A percentile compares a stretch with the other conserved stretches of the same genome.
phyloP scores from a whole-genome alignment of 1,284 basidiomycete genomes.

The Austroboletus novae-zelandiae region DNA sequence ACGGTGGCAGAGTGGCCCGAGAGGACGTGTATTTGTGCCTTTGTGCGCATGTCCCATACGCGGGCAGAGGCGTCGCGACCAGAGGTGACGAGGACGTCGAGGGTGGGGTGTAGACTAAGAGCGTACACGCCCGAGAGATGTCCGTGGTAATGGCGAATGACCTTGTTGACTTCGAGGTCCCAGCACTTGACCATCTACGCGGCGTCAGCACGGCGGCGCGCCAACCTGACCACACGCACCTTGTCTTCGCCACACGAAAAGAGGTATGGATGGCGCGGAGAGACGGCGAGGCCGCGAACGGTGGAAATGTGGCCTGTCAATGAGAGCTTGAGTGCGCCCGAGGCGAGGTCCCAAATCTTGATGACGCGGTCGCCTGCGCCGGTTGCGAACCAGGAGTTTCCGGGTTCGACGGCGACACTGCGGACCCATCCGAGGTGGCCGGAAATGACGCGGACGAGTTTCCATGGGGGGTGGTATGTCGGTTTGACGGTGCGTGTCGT shows the following conservation, averaged over 20 bases:
- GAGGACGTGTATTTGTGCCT: constrained; percentile 92
- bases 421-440: constrained; percentile 99
- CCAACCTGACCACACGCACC: constrained; percentile 41
- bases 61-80: constrained; percentile 95
- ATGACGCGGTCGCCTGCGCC: constrained; percentile 98
- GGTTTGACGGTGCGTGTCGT: constrained; percentile 92
- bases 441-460: constrained; percentile 94
- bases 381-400: constrained; percentile 98
- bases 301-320: constrained; percentile 98
- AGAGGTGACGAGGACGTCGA: constrained; percentile 92
- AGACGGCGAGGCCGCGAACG: constrained; percentile 92
- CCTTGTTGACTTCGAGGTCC: constrained; percentile 99
- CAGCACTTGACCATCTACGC: constrained; percentile 97
- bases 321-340: constrained; percentile 91
- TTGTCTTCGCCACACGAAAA: constrained; percentile 99
- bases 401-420: constrained; percentile 92
- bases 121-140: constrained; percentile 96
- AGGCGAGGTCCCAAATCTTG: constrained; percentile 99
- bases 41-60: constrained; percentile 99
- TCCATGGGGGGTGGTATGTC: constrained; percentile 94
- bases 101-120: constrained; percentile 88
- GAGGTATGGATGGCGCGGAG: constrained; percentile 90
- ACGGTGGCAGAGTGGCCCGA: constrained; percentile 93
- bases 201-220: neutral
- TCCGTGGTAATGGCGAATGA: constrained; percentile 97